Percentiles rank a stretch among this genome's conserved stretches.
Conservation (phyloP, 164 flowering plant genomes). For the Santalum album region DNA sequence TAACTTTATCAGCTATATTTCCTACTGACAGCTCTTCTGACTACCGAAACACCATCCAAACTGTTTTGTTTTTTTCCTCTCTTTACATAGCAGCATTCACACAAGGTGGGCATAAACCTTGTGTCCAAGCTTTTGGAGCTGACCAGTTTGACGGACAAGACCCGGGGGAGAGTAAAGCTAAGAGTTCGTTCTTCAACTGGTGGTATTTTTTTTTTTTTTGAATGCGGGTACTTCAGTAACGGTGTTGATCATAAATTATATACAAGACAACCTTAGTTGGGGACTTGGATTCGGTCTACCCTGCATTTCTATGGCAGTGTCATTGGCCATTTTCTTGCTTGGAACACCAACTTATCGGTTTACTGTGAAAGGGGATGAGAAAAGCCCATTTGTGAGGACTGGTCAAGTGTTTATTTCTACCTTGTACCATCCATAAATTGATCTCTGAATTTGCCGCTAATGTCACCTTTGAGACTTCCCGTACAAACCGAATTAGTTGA, state of each 20-base stretch:
- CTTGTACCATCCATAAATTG: slow-evolving; percentile 13
- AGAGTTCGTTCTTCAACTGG: slow-evolving; percentile 9
- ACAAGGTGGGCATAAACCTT: slow-evolving; percentile 10
- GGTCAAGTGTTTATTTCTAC: slow-evolving; percentile 12
- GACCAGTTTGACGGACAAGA: not conserved
- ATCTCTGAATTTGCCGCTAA: too few relatives aligned
- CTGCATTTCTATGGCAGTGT: slow-evolving; percentile 12
- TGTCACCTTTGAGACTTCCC: slow-evolving; percentile 1
- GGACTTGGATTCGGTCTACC: slow-evolving; percentile 26
- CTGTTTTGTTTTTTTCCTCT: slow-evolving; percentile 37
- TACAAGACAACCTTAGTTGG: slow-evolving; percentile 13
- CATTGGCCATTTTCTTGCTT: slow-evolving; percentile 12
- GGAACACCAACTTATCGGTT: slow-evolving; percentile 19
- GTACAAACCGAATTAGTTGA: too few relatives aligned
- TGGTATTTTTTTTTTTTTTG: slow-evolving; percentile 14
- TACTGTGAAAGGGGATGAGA: slow-evolving; percentile 1
- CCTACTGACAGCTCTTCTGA: slow-evolving; percentile 14
- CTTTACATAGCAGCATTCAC: slow-evolving; percentile 24
- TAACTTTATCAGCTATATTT: slow-evolving; percentile 35
- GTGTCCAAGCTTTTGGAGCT: slow-evolving; percentile 13
- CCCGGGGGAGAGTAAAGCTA: not conserved
- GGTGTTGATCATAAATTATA: slow-evolving; percentile 9
- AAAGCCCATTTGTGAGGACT: slow-evolving; percentile 8
- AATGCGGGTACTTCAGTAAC: slow-evolving; percentile 4
- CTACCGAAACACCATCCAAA: slow-evolving; percentile 22